Base-by-base conservation (phyloP, 805 yeast genomes). In the Metschnikowia anglica region DNA sequence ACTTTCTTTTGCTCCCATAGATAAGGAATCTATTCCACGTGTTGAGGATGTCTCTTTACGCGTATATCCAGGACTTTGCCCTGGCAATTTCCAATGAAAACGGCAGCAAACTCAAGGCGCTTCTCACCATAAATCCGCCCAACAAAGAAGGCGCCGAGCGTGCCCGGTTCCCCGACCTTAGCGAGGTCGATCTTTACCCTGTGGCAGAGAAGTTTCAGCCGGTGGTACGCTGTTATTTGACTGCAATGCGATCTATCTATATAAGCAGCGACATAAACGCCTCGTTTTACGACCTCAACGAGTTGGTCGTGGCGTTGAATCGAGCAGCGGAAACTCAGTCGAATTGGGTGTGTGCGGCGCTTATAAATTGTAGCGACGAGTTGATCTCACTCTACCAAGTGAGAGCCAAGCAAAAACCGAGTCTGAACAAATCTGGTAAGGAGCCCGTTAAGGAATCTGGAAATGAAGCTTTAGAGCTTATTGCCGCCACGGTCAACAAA, bases 401-500 rank as follows among this genome's bases (percentile, higher is more conserved):
- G 4, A 62, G 66, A 45, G 58, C 56, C 41, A 54, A 57, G 40
- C 47, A 54, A 17, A 55, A 55, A 28, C 12, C 19, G 28, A 63
- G 68, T 16, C 61, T 59, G 26, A 63, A 59, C 20, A 36, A 55
- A 25, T 18, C 46, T 17, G 21, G 18, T 37, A 9, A 44, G 46
- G 5, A 33, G 39, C 9, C 13, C 34, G 15, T n/a, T 4, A 25
- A 16, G 27, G 49, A 20, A 23, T 46, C 17, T 46, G 52, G 31
- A 44, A 51, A 30, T 46, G 40, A 40, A 8, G 23, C 45, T 4
- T 48, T 76, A 46, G 85, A 81, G 43, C 70, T 68, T 34, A 74
- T 86, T 31, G 82, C 87, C 0, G 68, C 81, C 47, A 73, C 83
- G 2, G 71, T 88, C 41, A 88, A 88, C 60, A 74, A 80, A 46